Base-by-base conservation (phyloP, 1,284 basidiomycete species). In the Cryptococcus hybrid region DNA sequence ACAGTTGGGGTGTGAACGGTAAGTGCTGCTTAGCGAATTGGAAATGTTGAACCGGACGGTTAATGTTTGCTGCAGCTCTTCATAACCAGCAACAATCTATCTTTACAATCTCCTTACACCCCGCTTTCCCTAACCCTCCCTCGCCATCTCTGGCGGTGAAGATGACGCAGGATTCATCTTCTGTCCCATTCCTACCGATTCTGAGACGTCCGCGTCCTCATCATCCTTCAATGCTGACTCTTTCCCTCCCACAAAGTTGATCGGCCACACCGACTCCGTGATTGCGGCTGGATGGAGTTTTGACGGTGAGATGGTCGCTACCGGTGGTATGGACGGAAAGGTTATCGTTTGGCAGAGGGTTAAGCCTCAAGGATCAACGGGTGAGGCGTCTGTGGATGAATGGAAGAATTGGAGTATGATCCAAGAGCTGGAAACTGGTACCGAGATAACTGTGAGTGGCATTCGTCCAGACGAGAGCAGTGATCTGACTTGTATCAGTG, bases 251-350 rank as follows among this genome's bases (percentile, higher is more conserved):
- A 87, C 87, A 49, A 88, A 87, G 73, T 83, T 99, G 51, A 88
- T 87, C 0, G 95, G 95, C 1, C 95, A 99, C 78, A 86, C 86
- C 6, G 96, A 99, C 75, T 94, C 90, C 65, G 92, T 99, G 45
- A 88, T 88, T 3, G 83, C 83, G 52, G 84, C 85, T 1, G 87
- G 83, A 44, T 99, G 90, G 83, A 95, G 86, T 72, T 72, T 81
- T 3, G 92, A 97, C 71, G 95, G 96, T 8, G 88, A 95, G 76
- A 83, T 95, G 82, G 84, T 95, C 57, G 88, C 95, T 11, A 97
- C 93, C 0, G 95, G 92, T 15, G 94, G 95, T 0, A 97, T 99
- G 92, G 95, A 99, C 71, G 95, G 96, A 7, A 88, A 86, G 70
- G 87, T 98, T 24, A 83, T 92, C 62, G 81, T 99, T 57, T 99